Percentiles rank a stretch among this genome's conserved stretches.
These are phyloP conservation scores for Typha latifolia DNA, from an alignment of 176 grass and related monocot genomes.

Conservation along the genomic window DNA sequence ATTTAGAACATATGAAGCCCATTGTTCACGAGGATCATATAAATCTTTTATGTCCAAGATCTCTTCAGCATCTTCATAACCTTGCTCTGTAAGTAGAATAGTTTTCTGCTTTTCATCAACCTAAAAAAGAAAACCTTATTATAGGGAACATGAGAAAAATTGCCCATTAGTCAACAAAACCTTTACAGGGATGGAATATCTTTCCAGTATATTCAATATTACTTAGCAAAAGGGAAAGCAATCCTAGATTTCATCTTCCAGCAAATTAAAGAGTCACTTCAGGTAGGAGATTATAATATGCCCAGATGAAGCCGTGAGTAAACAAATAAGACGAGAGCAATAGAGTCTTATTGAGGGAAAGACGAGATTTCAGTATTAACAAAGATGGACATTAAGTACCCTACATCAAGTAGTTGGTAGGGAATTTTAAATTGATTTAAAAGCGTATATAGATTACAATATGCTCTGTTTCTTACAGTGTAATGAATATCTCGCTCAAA, in stretches of 20 bases:
- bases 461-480: slow-evolving; percentile 49
- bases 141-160: slow-evolving; percentile 15
- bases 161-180: neutral
- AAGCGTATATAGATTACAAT: neutral
- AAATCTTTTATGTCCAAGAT: slow-evolving; percentile 97
- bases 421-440: neutral
- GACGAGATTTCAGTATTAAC: no score
- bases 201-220: neutral
- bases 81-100: slow-evolving; percentile 88
- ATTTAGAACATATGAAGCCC: slow-evolving; percentile 97
- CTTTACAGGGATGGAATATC: no score
- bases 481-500: slow-evolving; percentile 96
- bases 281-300: no score
- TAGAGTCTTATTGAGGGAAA: no score
- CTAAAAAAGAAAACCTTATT: slow-evolving; percentile 36
- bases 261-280: neutral
- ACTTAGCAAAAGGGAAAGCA: neutral
- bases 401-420: no score
- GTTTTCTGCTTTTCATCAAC: slow-evolving; percentile 98
- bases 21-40: slow-evolving; percentile 95
- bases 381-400: no score
- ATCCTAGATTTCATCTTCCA: neutral
- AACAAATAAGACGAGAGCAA: no score
- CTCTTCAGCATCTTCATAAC: slow-evolving; percentile 86
- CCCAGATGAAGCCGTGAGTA: no score